A percentile compares a stretch with the other conserved stretches of the same genome.
phyloP scores from a whole-genome alignment of 1,284 basidiomycete genomes.

The Ustilago xerochloae region DNA sequence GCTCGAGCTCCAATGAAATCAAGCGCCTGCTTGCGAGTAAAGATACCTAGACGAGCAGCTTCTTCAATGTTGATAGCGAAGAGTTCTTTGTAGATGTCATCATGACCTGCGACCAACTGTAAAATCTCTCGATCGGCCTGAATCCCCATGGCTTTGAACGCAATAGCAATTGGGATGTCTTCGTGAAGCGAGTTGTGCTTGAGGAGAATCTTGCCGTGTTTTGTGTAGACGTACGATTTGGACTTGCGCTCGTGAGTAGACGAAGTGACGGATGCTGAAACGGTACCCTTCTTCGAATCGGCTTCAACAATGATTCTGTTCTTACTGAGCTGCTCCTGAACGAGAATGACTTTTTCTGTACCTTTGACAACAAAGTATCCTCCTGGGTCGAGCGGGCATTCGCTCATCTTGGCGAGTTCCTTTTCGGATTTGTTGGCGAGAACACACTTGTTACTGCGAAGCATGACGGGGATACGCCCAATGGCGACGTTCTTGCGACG shows the following conservation, averaged over 20 bases:
- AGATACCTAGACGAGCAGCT: constrained; percentile 76
- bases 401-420: constrained; percentile 90
- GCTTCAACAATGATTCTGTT: constrained; percentile 97
- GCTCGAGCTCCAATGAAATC: constrained; percentile 94
- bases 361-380: constrained; percentile 99
- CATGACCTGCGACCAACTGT: constrained; percentile 90
- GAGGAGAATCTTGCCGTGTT: constrained; percentile 92
- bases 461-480: constrained; percentile 95
- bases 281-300: constrained; percentile 82
- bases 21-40: constrained; percentile 91
- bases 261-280: constrained; percentile 91
- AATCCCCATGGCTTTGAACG: constrained; percentile 87
- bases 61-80: constrained; percentile 96
- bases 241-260: constrained; percentile 99
- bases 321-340: constrained; percentile 98
- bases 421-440: constrained; percentile 81
- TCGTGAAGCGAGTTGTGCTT: constrained; percentile 96
- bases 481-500: constrained; percentile 86
- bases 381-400: constrained; percentile 97
- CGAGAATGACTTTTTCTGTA: constrained; percentile 98
- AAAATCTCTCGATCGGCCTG: constrained; percentile 98
- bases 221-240: constrained; percentile 97
- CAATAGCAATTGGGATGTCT: constrained; percentile 94
- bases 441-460: constrained; percentile 87
- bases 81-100: constrained; percentile 86